Conservation (phyloP, 2,329 filamentous ascomycete genomes). For the Epichloe hybrida region DNA sequence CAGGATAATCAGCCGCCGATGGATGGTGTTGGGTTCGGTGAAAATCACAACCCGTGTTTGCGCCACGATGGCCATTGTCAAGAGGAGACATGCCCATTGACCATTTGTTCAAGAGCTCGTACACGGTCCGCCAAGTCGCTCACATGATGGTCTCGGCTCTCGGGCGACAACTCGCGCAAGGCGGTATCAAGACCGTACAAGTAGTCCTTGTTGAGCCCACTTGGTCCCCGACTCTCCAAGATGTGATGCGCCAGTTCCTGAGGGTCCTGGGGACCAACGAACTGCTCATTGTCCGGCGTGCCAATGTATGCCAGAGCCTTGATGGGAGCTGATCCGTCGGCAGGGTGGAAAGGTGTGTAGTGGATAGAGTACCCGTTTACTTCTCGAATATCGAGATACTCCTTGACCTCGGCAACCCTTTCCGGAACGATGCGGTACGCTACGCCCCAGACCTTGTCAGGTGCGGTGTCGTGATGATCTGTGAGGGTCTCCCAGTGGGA, state of each 20-base stretch:
- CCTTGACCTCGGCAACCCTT: conserved; percentile 66
- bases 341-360: conserved; percentile 65
- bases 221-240: conserved; percentile 60
- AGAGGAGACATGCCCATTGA: not conserved
- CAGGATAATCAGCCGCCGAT: not conserved
- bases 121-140: conserved; percentile 66
- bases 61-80: not conserved
- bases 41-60: not conserved
- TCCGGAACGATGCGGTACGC: conserved; percentile 71
- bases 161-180: conserved; percentile 56
- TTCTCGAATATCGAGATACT: conserved; percentile 89
- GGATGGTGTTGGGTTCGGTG: not conserved
- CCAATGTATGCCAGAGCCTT: conserved; percentile 79
- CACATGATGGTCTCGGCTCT: conserved; percentile 74
- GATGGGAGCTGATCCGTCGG: conserved; percentile 27
- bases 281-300: conserved; percentile 84
- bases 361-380: conserved; percentile 97
- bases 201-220: conserved; percentile 84
- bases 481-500: conserved; percentile 70
- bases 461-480: conserved; percentile 47
- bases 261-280: conserved; percentile 71
- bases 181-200: conserved; percentile 67
- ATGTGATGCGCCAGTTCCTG: conserved; percentile 72
- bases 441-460: conserved; percentile 72
- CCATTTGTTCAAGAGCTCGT: conserved; percentile 36